A percentile compares a stretch with the other conserved stretches of the same genome.
Evolutionary conservation across 176 grass and related monocot genomes (phyloP).

Genomic region (Paspalum vaginatum): DNA sequence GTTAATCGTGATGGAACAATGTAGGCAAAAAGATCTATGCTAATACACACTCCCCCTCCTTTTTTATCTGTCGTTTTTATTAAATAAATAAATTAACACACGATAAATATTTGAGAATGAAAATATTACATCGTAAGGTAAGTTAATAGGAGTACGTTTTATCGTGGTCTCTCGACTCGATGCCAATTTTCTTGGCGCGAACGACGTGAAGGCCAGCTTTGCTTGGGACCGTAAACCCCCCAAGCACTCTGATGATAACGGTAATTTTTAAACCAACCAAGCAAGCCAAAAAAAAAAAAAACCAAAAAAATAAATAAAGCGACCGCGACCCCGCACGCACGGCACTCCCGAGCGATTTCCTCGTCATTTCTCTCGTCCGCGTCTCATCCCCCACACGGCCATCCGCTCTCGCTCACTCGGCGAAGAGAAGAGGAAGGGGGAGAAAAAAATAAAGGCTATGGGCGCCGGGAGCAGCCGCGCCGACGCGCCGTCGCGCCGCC

Average conservation of each 20-base stretch:
- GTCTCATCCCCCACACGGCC: background rate
- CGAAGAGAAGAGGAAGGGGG: background rate
- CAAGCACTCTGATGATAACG: background rate
- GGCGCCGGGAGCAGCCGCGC: conserved; percentile 76
- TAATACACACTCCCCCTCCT: too few species aligned
- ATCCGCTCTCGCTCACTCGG: background rate
- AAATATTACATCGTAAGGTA: too few species aligned
- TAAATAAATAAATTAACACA: too few species aligned
- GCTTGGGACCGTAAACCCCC: conserved; percentile 7
- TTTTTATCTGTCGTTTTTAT: too few species aligned
- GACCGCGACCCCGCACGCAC: conserved; percentile 32
- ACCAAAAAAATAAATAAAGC: too few species aligned
- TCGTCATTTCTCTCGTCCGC: conserved; percentile 7
- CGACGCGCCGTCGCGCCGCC: conserved; percentile 46
- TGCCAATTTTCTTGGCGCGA: background rate
- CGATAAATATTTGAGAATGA: too few species aligned
- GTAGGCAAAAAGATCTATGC: too few species aligned
- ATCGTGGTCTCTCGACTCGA: background rate
- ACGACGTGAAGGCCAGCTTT: background rate
- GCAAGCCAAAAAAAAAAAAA: background rate
- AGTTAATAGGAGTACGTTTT: too few species aligned
- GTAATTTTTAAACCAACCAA: conserved; percentile 14
- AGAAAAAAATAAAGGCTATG: conserved; percentile 41
- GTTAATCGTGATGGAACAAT: too few species aligned
- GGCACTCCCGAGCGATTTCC: conserved; percentile 42